Base-by-base conservation (phyloP, 495 filamentous ascomycete genomes). In the Penicillium arizonense region DNA sequence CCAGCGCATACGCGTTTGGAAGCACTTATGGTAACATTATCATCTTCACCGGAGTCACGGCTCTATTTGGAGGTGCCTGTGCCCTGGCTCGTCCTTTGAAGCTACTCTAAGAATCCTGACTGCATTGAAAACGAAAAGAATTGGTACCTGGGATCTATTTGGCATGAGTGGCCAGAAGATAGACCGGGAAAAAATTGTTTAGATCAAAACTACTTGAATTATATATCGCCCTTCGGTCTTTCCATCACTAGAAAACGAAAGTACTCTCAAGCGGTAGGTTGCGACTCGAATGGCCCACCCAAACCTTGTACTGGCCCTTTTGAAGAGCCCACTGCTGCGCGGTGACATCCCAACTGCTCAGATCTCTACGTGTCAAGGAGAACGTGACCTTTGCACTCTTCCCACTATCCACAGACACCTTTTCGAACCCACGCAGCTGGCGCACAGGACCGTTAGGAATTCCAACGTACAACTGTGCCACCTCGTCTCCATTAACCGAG, bases 381-480 rank as follows among this genome's bases (percentile, higher is more conserved):
- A 88, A 82, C 9, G 52, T 53, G 2, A 89, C 76, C 16, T 59
- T 70, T 26, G 59, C 57, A 18, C 66, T 73, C 43, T 71, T 56
- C 0, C 78, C 78, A 1, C 70, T 58, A 20, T 69, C 57, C 11
- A 87, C 51, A 6, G 16, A 26, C 5, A 77, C 65, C 67, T 91
- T 91, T 35, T 77, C 77, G 61, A 90, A 91, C 12, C 87, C 87
- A 3, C 87, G 70, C 11, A 91, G 69, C 58, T 85, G 81, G 48
- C 77, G 69, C 5, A 80, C 68, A 0, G 84, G 85, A 5, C 71
- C 77, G 24, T 54, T 48, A 1, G 74, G 74, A 26, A 74, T 64
- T 0, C 57, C 59, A 3, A 81, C 59, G 65, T 76, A 86, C 57
- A 87, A 69, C 67, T 87, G 84, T 0, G 79, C 73, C 13, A 87